Evolutionary conservation across 257 asterid species (phyloP), one percentile per base, ranked within the genome.

Genomic region (Leonotis leonurus): DNA sequence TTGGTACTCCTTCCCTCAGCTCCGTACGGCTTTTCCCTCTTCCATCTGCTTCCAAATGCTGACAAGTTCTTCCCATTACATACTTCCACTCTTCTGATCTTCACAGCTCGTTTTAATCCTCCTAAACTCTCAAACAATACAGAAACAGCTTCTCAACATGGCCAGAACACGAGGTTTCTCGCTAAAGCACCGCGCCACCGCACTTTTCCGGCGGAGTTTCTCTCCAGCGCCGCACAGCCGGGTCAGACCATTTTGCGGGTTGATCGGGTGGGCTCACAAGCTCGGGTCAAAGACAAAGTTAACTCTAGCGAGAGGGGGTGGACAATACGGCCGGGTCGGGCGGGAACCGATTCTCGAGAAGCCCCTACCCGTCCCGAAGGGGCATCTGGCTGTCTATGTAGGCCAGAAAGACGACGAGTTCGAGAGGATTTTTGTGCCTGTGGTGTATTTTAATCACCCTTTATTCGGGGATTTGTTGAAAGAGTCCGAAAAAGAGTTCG

Each of bases 361-460:
- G 17, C 55, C 73, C 25, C 76, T 25, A 17, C 52, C 48, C 16
- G 72, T 77, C 36, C 96, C 96, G 13, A 85, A 83, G 41, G 96
- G 96, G 40, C 74, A 79, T 0, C 16, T 85, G 72, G 90, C 89
- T 37, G 87, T 88, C 4, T 88, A 88, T 17, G 90, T 88, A 62
- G 96, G 95, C 1, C 83, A 65, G 52, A 70, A 73, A 32, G 87
- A 59, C 17, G 89, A 84, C 1, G 89, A 68, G 2, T 74, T 65
- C 13, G 62, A 64, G 77, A 70, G 95, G 82, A 74, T 83, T 46
- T 71, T 81, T 57, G 95, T 88, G 50, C 96, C 95, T 18, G 85
- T 83, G 26, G 77, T 78, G 22, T 85, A 80, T 27, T 61, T 83
- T 11, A 88, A 88, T 55, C 95, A 88, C 57, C 96, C 96, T 10